Conservation (phyloP, 2,329 filamentous ascomycete genomes). For the Cadophora sp. region DNA sequence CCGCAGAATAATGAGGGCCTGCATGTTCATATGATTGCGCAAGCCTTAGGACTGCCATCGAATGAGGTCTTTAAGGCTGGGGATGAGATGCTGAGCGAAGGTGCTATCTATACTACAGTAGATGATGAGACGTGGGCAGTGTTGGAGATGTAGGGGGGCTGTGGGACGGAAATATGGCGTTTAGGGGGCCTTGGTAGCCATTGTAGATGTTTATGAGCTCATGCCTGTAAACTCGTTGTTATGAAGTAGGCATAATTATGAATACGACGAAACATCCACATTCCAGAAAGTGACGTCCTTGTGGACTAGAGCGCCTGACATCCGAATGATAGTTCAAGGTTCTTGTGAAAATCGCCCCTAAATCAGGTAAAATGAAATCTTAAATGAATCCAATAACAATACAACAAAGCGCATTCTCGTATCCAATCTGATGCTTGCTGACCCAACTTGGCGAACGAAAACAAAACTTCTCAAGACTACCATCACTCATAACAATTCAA, state of each 20-base stretch:
- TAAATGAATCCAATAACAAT: background rate
- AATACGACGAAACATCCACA: conserved; percentile 2
- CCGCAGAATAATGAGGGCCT: conserved; percentile 82
- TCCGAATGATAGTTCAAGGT: background rate
- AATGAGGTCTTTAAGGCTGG: conserved; percentile 77
- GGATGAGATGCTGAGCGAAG: conserved; percentile 77
- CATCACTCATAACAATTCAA: conserved; percentile 18
- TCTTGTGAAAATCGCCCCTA: background rate
- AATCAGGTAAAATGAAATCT: background rate
- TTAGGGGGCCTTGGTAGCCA: conserved; percentile 25
- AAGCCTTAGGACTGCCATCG: conserved; percentile 67
- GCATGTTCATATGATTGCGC: conserved; percentile 79
- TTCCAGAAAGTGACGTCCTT: background rate
- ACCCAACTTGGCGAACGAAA: background rate
- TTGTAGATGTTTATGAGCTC: conserved; percentile 26
- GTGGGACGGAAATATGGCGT: conserved; percentile 28
- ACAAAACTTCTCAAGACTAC: background rate
- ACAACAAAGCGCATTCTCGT: conserved; percentile 16
- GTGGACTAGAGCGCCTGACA: background rate
- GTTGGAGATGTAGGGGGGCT: conserved; percentile 65
- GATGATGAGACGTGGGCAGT: conserved; percentile 94
- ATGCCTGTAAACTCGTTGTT: conserved; percentile 20
- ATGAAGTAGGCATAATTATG: conserved; percentile 15
- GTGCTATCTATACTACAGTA: conserved; percentile 87
- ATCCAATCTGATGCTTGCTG: conserved; percentile 9